A percentile compares a stretch with the other conserved stretches of the same genome.
phyloP scores from a whole-genome alignment of 805 yeast genomes.

The Nakazawaea holstii region DNA sequence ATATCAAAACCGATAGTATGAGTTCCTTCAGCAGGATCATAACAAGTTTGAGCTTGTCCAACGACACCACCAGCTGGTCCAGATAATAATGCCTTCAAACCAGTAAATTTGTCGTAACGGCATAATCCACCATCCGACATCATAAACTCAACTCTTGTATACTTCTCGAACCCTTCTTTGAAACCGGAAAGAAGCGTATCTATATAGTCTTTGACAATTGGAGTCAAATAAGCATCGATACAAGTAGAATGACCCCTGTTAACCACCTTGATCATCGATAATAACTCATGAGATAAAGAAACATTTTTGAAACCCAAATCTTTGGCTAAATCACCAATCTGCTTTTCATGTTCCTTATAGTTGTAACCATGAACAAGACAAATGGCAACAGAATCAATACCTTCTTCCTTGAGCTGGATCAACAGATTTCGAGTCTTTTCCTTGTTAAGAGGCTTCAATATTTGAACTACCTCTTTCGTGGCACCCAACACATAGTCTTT shows the following conservation, averaged over 20 bases:
- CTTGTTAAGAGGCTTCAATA: conserved; percentile 28
- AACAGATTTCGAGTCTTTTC: conserved; percentile 19
- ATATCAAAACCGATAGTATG: conserved; percentile 30
- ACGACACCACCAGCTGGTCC: conserved; percentile 65
- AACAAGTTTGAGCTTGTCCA: conserved; percentile 50
- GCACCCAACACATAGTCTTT: conserved; percentile 27
- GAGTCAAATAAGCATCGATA: conserved; percentile 38
- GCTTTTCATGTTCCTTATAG: conserved; percentile 32
- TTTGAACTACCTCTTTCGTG: conserved; percentile 33
- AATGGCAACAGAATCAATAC: conserved; percentile 27
- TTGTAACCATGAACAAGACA: conserved; percentile 31
- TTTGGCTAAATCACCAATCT: conserved; percentile 27
- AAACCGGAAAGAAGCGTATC: conserved; percentile 30
- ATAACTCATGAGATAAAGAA: conserved; percentile 28
- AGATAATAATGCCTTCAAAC: conserved; percentile 46
- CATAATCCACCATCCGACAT: conserved; percentile 56
- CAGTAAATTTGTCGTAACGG: conserved; percentile 46
- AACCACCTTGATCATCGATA: conserved; percentile 33
- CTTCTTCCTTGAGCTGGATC: conserved; percentile 17
- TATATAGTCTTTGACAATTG: conserved; percentile 35
- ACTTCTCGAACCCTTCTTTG: conserved; percentile 23
- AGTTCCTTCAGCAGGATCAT: conserved; percentile 23
- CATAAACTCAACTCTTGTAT: conserved; percentile 44
- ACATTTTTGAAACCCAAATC: conserved; percentile 45
- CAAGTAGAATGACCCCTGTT: conserved; percentile 36